These are phyloP conservation scores for Trichosanthes truncata DNA, from an alignment of 306 rosid genomes.

Conservation along the genomic window DNA sequence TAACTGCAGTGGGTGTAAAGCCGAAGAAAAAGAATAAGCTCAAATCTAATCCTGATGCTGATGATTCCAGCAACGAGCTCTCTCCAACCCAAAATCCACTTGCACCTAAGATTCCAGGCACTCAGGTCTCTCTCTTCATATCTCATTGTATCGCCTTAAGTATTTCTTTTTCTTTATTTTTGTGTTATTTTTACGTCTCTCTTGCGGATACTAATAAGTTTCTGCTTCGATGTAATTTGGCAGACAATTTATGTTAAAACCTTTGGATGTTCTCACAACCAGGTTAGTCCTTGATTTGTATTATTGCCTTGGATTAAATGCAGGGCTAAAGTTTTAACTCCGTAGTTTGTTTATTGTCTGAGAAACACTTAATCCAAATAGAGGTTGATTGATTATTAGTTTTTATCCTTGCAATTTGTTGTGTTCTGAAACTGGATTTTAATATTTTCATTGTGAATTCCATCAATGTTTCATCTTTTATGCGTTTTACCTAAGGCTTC, in stretches of 20 bases:
- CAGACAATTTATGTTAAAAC: slow-evolving; percentile 81
- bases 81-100: slow-evolving; percentile 20
- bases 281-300: slow-evolving; percentile 23
- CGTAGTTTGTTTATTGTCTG: neutral
- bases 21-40: slow-evolving; percentile 33
- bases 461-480: neutral
- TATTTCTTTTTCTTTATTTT: neutral
- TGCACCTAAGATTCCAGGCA: slow-evolving; percentile 57
- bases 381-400: neutral
- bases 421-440: neutral
- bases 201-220: neutral
- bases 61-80: slow-evolving; percentile 6
- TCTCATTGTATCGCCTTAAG: neutral
- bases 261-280: slow-evolving; percentile 93
- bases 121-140: slow-evolving; percentile 38
- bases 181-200: neutral
- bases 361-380: neutral
- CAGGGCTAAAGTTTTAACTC: neutral
- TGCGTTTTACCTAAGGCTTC: neutral
- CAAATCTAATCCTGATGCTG: neutral
- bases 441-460: neutral
- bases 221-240: neutral
- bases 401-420: neutral
- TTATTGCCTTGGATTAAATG: neutral
- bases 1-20: slow-evolving; percentile 36